These are phyloP conservation scores for Mycena epipterygia DNA, from an alignment of 768 basidiomycete genomes.

Conservation along the genomic window DNA sequence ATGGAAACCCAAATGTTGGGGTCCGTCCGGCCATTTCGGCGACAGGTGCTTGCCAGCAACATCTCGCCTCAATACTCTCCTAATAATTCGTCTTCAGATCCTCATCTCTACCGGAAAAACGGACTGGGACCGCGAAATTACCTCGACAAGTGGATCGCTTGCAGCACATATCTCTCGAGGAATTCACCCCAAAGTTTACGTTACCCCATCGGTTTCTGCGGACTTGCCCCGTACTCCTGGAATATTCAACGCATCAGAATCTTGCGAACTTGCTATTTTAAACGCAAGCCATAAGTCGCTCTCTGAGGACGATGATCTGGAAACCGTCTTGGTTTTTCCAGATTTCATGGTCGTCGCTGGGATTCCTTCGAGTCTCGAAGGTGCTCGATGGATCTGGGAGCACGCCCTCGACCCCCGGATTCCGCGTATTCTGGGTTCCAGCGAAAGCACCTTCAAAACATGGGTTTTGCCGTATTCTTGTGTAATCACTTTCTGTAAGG, in stretches of 20 bases:
- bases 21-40: conserved; percentile 83
- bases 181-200: conserved; percentile 32
- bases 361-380: conserved; percentile 71
- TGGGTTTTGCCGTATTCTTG: conserved; percentile 93
- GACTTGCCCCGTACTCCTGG: conserved; percentile 57
- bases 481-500: conserved; percentile 86
- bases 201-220: conserved; percentile 31
- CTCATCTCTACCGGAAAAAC: conserved; percentile 91
- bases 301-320: conserved; percentile 69
- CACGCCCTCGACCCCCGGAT: conserved; percentile 71
- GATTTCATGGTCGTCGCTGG: conserved; percentile 90
- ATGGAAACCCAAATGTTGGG: conserved; percentile 87
- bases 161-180: conserved; percentile 62
- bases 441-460: conserved; percentile 66
- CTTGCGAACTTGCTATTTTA: conserved; percentile 74
- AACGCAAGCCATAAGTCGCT: conserved; percentile 87
- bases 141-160: conserved; percentile 76
- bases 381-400: conserved; percentile 79
- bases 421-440: conserved; percentile 58
- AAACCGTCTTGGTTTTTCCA: conserved; percentile 93
- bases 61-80: background rate
- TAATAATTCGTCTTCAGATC: conserved; percentile 59
- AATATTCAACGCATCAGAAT: conserved; percentile 70
- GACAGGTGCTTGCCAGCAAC: conserved; percentile 67
- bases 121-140: conserved; percentile 91